These are phyloP conservation scores for Sporothrix dimorphospora DNA, from an alignment of 2,329 filamentous ascomycete species.

Conservation along the genomic window DNA sequence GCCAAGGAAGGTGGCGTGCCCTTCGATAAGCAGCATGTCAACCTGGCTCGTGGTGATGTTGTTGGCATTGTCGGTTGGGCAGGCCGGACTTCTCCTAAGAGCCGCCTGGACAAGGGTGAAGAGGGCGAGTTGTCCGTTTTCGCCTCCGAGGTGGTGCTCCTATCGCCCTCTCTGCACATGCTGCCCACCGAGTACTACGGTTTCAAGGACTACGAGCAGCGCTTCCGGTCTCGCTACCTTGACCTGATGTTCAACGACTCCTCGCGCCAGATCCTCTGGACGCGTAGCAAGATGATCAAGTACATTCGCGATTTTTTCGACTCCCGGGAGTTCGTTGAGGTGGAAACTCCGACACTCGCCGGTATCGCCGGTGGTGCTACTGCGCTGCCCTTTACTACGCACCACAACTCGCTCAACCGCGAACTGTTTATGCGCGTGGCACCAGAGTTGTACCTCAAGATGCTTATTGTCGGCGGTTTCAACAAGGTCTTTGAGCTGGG, in stretches of 20 bases:
- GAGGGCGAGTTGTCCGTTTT: constrained; percentile 95
- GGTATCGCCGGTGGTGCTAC: constrained; percentile 94
- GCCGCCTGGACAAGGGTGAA: constrained; percentile 73
- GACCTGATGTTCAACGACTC: constrained; percentile 96
- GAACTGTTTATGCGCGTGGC: constrained; percentile 94
- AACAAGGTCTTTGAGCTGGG: constrained; percentile 96
- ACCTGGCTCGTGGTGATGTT: constrained; percentile 87
- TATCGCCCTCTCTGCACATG: constrained; percentile 90
- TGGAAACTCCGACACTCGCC: constrained; percentile 98
- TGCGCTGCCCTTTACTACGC: constrained; percentile 90
- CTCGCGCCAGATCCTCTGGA: constrained; percentile 80
- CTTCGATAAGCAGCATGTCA: constrained; percentile 88
- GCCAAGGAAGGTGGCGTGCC: constrained; percentile 61
- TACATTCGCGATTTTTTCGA: constrained; percentile 92
- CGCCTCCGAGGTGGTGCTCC: constrained; percentile 79
- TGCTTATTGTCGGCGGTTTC: constrained; percentile 89
- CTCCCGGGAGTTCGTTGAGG: constrained; percentile 83
- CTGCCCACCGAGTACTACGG: constrained; percentile 89
- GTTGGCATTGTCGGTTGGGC: constrained; percentile 86
- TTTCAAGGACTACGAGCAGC: constrained; percentile 92
- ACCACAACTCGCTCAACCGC: constrained; percentile 95
- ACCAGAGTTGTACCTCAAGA: constrained; percentile 95
- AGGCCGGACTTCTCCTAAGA: constrained; percentile 86
- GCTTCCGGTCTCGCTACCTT: constrained; percentile 90
- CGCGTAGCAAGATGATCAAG: constrained; percentile 82